These are phyloP conservation scores for Allium sativum DNA, from an alignment of 106 monocot species.

Conservation along the genomic window DNA sequence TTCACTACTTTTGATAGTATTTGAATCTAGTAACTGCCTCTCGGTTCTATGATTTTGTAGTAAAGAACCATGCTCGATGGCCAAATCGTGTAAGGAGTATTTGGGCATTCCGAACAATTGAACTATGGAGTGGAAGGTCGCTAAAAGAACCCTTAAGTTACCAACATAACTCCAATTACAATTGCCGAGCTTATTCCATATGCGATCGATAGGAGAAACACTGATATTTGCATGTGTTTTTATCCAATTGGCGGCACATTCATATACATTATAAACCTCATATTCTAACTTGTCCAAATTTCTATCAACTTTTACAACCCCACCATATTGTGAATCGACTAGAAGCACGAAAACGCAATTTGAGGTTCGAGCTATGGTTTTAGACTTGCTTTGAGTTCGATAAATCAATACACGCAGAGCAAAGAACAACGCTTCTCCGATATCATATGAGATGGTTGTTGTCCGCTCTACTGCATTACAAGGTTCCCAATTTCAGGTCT, in stretches of 20 bases:
- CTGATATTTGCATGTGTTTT: conserved; percentile 45
- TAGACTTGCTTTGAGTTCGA: conserved; percentile 70
- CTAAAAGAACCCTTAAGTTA: conserved; percentile 65
- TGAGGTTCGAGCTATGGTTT: conserved; percentile 38
- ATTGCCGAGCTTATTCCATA: conserved; percentile 94
- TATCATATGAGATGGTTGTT: conserved; percentile 39
- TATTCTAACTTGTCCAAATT: conserved; percentile 61
- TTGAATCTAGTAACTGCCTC: conserved; percentile 50
- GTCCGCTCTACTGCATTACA: conserved; percentile 25
- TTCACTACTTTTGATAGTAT: conserved; percentile 9
- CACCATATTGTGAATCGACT: conserved; percentile 83
- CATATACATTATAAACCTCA: conserved; percentile 66
- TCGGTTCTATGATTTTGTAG: conserved; percentile 67
- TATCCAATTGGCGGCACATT: conserved; percentile 76
- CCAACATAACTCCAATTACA: conserved; percentile 92
- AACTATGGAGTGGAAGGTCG: conserved; percentile 69
- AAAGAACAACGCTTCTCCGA: conserved; percentile 93
- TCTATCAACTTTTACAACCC: conserved; percentile 71
- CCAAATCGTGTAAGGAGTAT: conserved; percentile 60
- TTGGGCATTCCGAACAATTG: conserved; percentile 77
- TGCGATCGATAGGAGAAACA: conserved; percentile 63
- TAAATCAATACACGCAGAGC: conserved; percentile 73
- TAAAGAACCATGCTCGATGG: conserved; percentile 43
- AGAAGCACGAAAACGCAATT: conserved; percentile 77
- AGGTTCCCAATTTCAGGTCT: conserved; percentile 75